Evolutionary conservation across 345 rosid genomes (phyloP).

Genomic region (Odontarrhena argentea): DNA sequence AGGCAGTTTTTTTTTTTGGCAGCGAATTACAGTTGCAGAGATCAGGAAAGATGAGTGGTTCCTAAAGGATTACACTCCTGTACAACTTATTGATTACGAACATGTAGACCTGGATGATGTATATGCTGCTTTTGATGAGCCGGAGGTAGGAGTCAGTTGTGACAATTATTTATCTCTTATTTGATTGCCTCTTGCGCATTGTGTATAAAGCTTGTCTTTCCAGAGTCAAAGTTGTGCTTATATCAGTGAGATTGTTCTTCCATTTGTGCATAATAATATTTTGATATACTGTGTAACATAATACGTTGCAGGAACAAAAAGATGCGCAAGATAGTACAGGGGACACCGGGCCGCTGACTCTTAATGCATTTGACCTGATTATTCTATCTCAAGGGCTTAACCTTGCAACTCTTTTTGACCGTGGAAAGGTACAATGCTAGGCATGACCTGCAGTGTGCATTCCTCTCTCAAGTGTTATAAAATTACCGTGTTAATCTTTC

Average conservation of each 20-base stretch:
- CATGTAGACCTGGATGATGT: conserved; percentile 93
- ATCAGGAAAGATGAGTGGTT: conserved; percentile 88
- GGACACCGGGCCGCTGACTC: conserved; percentile 75
- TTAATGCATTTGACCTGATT: conserved; percentile 93
- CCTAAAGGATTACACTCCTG: conserved; percentile 64
- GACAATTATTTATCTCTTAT: neutral
- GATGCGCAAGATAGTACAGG: conserved; percentile 55
- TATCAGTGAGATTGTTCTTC: neutral
- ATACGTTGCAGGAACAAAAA: conserved; percentile 54
- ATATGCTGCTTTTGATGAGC: conserved; percentile 86
- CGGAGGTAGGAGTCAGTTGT: conserved; percentile 57
- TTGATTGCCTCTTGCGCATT: conserved; percentile 1
- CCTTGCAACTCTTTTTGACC: conserved; percentile 87
- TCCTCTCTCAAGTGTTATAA: neutral
- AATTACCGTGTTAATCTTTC: conserved; percentile 1
- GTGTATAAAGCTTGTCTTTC: conserved; percentile 11
- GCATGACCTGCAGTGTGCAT: conserved; percentile 5
- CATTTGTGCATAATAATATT: neutral
- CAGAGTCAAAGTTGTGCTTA: neutral
- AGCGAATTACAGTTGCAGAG: conserved; percentile 84
- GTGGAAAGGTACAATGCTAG: conserved; percentile 65
- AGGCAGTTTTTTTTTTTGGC: conserved; percentile 31
- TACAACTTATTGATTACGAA: conserved; percentile 73
- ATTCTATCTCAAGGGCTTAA: conserved; percentile 93
- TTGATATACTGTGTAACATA: conserved; percentile 20